These are phyloP conservation scores for Microbotryum violaceum DNA, from an alignment of 1,284 basidiomycete genomes.

Conservation along the genomic window DNA sequence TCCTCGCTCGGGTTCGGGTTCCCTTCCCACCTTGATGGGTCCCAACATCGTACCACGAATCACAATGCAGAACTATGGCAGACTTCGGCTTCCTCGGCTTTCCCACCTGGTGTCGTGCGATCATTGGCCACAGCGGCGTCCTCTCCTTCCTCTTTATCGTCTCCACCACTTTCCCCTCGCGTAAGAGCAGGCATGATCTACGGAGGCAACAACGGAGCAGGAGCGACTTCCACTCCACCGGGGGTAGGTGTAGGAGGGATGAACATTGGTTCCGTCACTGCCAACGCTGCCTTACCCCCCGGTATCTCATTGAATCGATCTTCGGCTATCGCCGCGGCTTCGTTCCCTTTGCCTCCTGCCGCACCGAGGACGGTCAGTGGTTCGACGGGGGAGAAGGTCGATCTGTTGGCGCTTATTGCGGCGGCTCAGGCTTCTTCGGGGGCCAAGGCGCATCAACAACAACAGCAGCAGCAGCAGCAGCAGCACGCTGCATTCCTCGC, in stretches of 20 bases:
- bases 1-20: not conserved
- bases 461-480: slow-evolving; percentile 1
- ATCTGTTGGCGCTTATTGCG: slow-evolving; percentile 28
- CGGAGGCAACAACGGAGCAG: not conserved
- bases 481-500: too few relatives aligned
- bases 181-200: slow-evolving; percentile 4
- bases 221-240: not conserved
- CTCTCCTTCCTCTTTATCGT: slow-evolving; percentile 7
- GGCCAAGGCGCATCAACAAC: slow-evolving; percentile 12
- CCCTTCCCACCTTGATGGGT: not conserved
- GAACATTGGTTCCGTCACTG: too few relatives aligned
- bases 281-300: slow-evolving; percentile 4
- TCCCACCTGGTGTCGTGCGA: slow-evolving; percentile 23
- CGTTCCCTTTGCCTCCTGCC: slow-evolving; percentile 29
- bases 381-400: slow-evolving; percentile 25
- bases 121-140: slow-evolving; percentile 21
- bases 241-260: too few relatives aligned
- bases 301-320: slow-evolving; percentile 14
- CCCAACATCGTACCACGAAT: not conserved
- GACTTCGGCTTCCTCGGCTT: not conserved
- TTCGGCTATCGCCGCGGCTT: slow-evolving; percentile 24
- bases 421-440: slow-evolving; percentile 16
- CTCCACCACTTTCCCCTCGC: slow-evolving; percentile 27
- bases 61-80: not conserved
- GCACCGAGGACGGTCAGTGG: slow-evolving; percentile 17